Evolutionary conservation across 352 stramenopile species (phyloP), one percentile per base, ranked within the genome.

Genomic region (Phytophthora niederhauseri): DNA sequence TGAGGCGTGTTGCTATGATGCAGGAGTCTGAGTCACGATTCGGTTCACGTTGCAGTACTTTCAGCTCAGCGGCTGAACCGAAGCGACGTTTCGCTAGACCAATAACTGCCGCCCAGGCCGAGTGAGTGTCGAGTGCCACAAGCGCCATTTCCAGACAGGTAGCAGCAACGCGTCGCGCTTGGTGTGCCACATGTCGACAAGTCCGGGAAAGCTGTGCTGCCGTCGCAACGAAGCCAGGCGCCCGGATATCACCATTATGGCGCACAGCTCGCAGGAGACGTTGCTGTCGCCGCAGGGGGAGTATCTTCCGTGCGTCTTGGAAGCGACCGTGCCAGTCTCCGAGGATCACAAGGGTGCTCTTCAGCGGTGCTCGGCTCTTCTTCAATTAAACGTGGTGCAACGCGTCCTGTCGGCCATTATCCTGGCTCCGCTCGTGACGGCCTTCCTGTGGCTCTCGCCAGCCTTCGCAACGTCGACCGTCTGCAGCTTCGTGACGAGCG

Each of bases 361-460:
- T 22, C 28, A 30, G 11, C 36, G 15, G n/a, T 68, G 48, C n/a
- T 7, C 4, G 11, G 28, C 34, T 1, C 68, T 84, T 28, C 53
- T 84, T 11, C 59, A 58, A 14, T 15, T 68, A 8, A 93, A 93
- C 58, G 76, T 59, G 26, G 79, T 89, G 54, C 85, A 93, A 66
- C 85, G 85, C 24, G 50, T 78, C 26, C 11, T 92, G 49, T 93
- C 85, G 15, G 80, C 80, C 17, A 43, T 68, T 7, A 62, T 93
- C 5, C 70, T 93, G 19, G 83, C 80, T 43, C 81, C 83, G 38
- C 55, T 79, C 0, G 81, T 93, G 43, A 93, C 83, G 11, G 65
- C 78, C 28, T 91, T 92, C 62, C 60, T 93, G 24, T 89, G 83
- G 81, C 64, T 77, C 11, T 91, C 83, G 28, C 83, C 83, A 6